Percentiles rank a stretch among this genome's conserved stretches.
Evolutionary conservation across 2,329 filamentous ascomycete genomes (phyloP).

Genomic region (Cercospora berteroae): DNA sequence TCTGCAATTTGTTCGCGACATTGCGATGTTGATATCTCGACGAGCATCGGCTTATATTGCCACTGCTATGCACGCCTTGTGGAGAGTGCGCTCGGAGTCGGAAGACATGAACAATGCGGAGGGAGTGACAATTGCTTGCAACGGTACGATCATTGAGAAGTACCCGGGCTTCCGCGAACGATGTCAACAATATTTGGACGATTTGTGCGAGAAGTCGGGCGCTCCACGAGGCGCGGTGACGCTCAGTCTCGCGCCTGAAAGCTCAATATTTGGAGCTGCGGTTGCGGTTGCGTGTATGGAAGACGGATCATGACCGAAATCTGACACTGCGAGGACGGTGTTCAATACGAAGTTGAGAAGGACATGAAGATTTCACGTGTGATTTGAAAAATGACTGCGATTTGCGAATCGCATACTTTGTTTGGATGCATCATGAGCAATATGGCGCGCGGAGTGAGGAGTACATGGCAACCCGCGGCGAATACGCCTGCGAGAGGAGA

Average conservation of each 20-base stretch:
- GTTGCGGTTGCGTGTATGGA: constrained; percentile 53
- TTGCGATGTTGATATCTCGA: constrained; percentile 55
- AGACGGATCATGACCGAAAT: constrained; percentile 2
- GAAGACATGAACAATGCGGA: constrained; percentile 44
- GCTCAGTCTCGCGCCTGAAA: constrained; percentile 69
- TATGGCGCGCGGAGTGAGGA: background rate
- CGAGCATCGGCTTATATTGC: constrained; percentile 63
- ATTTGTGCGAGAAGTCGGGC: constrained; percentile 49
- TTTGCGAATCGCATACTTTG: background rate
- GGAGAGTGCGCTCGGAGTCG: constrained; percentile 51
- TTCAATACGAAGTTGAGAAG: background rate
- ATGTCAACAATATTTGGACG: constrained; percentile 64
- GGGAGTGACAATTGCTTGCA: constrained; percentile 63
- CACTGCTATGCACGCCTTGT: constrained; percentile 61
- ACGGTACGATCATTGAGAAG: constrained; percentile 75
- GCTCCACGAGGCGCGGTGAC: constrained; percentile 51
- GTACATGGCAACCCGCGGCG: background rate
- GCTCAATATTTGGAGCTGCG: constrained; percentile 71
- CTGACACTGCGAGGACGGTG: background rate
- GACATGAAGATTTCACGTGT: background rate
- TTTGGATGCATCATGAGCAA: background rate
- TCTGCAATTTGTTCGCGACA: constrained; percentile 53
- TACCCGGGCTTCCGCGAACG: constrained; percentile 66
- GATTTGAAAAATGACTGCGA: background rate
- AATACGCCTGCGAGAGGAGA: background rate